A percentile compares a stretch with the other conserved stretches of the same genome.
Evolutionary conservation across 208 protist species (phyloP).

Genomic region (Angomonas ambiguus): DNA sequence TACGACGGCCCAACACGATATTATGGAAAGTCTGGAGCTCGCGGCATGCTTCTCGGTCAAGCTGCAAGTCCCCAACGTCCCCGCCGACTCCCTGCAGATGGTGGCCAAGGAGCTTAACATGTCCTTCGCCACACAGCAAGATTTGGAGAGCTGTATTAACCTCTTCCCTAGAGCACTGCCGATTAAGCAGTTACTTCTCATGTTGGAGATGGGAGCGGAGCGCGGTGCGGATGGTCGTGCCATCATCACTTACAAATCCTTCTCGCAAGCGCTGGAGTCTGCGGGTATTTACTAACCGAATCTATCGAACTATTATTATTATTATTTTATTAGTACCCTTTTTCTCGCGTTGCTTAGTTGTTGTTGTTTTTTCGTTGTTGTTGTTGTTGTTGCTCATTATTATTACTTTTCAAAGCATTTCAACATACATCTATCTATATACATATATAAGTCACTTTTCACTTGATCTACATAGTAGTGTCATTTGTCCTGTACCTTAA

Average conservation of each 20-base stretch:
- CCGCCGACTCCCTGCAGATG: constrained; percentile 27
- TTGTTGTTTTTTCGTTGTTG: constrained; percentile 5
- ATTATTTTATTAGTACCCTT: constrained; percentile 7
- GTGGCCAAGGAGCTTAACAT: constrained; percentile 43
- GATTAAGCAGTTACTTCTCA: constrained; percentile 79
- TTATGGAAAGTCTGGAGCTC: constrained; percentile 92
- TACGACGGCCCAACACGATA: constrained; percentile 88
- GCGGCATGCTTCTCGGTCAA: constrained; percentile 88
- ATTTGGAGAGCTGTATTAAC: constrained; percentile 24
- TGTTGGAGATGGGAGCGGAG: constrained; percentile 79
- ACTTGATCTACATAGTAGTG: no score
- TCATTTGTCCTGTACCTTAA: neutral
- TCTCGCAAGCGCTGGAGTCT: constrained; percentile 54
- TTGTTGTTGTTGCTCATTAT: neutral
- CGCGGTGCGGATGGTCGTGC: constrained; percentile 17
- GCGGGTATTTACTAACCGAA: constrained; percentile 23
- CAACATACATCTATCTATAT: neutral
- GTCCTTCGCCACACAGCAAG: constrained; percentile 29
- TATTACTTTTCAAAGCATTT: no score
- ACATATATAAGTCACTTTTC: no score
- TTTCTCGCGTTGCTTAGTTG: constrained; percentile 2
- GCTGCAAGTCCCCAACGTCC: constrained; percentile 51
- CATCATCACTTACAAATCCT: constrained; percentile 35
- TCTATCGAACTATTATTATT: constrained; percentile 1
- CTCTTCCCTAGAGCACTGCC: constrained; percentile 37